Conservation (phyloP, 2,329 filamentous ascomycete species). For the Botrytis tulipae region DNA sequence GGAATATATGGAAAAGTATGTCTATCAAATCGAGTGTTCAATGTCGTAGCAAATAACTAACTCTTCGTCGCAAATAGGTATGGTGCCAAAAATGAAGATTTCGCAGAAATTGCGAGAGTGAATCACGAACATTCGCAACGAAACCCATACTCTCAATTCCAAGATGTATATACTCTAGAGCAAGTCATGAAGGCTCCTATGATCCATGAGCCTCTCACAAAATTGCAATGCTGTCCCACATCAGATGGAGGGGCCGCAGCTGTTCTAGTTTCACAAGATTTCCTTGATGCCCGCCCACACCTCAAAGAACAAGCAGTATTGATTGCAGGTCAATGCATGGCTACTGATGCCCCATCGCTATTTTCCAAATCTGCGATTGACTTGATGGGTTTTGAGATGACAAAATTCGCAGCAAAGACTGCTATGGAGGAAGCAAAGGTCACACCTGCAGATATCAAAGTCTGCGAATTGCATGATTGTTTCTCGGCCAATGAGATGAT, state of each 20-base stretch:
- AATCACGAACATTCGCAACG: constrained; percentile 89
- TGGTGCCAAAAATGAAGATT: constrained; percentile 79
- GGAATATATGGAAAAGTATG: constrained; percentile 90
- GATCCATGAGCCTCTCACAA: constrained; percentile 86
- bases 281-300: constrained; percentile 81
- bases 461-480: constrained; percentile 95
- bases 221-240: constrained; percentile 97
- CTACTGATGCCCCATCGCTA: constrained; percentile 77
- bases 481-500: constrained; percentile 96
- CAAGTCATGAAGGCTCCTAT: constrained; percentile 73
- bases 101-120: constrained; percentile 88
- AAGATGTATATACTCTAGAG: constrained; percentile 83
- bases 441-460: constrained; percentile 67
- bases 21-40: constrained; percentile 27
- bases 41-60: not conserved
- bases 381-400: constrained; percentile 87
- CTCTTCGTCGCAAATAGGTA: constrained; percentile 9
- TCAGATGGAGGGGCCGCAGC: constrained; percentile 89
- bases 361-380: constrained; percentile 83
- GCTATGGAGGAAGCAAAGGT: constrained; percentile 75
- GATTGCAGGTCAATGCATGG: constrained; percentile 82
- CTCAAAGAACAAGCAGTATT: constrained; percentile 79
- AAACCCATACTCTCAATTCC: constrained; percentile 98
- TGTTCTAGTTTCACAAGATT: constrained; percentile 82
- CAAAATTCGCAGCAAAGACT: constrained; percentile 61